phyloP scores from a whole-genome alignment of 108 stramenopile species.

The Mediolabrus comicus region DNA sequence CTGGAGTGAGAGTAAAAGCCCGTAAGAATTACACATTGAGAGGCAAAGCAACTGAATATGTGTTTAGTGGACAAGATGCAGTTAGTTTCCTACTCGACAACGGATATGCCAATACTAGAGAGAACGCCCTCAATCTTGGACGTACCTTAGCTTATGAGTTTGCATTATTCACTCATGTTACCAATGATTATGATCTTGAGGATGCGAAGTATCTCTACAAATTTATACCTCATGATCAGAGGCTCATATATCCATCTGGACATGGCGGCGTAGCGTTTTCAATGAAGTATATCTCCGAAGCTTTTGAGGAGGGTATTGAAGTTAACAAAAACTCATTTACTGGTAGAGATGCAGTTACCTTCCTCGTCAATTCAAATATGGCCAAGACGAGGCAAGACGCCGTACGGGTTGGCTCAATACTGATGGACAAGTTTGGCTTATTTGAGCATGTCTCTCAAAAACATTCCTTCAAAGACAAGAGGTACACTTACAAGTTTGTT shows the following conservation, averaged over 20 bases:
- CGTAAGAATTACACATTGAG: background rate
- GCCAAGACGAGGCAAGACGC: constrained; percentile 49
- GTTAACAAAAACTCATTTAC: constrained; percentile 48
- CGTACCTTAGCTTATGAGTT: constrained; percentile 29
- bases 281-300: constrained; percentile 15
- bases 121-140: constrained; percentile 54
- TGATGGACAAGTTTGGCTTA: constrained; percentile 35
- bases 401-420: constrained; percentile 40
- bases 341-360: constrained; percentile 55
- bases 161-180: constrained; percentile 49
- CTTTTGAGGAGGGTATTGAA: constrained; percentile 20
- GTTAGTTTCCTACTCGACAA: constrained; percentile 47
- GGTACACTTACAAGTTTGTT: constrained; percentile 46
- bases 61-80: constrained; percentile 36
- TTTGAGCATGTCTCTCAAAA: constrained; percentile 47
- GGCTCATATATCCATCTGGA: background rate
- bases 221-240: constrained; percentile 23
- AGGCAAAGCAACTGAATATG: background rate
- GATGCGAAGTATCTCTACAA: constrained; percentile 48
- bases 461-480: constrained; percentile 54
- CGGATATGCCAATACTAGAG: constrained; percentile 31
- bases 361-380: constrained; percentile 31
- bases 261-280: background rate
- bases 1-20: background rate
- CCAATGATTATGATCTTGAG: constrained; percentile 44